phyloP scores from a whole-genome alignment of 345 rosid genomes.

The Raphanus sativus region DNA sequence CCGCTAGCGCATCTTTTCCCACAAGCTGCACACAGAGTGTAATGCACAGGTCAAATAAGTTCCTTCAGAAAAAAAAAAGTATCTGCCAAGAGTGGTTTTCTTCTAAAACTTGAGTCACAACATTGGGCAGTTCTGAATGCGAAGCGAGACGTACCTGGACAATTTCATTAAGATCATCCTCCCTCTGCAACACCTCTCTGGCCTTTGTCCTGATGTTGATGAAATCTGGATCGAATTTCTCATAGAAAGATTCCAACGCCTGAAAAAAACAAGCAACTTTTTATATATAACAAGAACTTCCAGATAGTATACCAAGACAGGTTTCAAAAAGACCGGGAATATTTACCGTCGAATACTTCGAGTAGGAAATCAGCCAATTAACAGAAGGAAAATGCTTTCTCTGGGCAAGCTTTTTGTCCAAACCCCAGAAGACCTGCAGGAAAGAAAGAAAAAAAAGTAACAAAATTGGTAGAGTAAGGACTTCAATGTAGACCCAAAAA shows the following conservation, averaged over 20 bases:
- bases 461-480: constrained; percentile 19
- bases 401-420: constrained; percentile 99
- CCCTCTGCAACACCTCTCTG: constrained; percentile 98
- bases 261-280: constrained; percentile 34
- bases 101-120: neutral
- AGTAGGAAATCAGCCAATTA: constrained; percentile 98
- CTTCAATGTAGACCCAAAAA: neutral
- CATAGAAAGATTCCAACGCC: constrained; percentile 98
- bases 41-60: constrained; percentile 2
- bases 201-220: constrained; percentile 99
- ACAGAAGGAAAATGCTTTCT: constrained; percentile 99
- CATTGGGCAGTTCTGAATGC: neutral
- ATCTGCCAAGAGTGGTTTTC: neutral
- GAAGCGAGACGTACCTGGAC: constrained; percentile 66
- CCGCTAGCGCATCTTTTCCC: constrained; percentile 99
- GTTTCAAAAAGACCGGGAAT: constrained; percentile 7
- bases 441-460: constrained; percentile 25
- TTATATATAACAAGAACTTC: neutral
- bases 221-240: constrained; percentile 95
- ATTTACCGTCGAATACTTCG: constrained; percentile 84
- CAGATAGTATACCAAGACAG: neutral
- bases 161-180: constrained; percentile 98
- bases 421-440: constrained; percentile 98
- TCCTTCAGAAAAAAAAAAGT: neutral
- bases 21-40: constrained; percentile 68